Evolutionary conservation across 75 land plant species (phyloP).

Genomic region (Gnetum montanum): DNA sequence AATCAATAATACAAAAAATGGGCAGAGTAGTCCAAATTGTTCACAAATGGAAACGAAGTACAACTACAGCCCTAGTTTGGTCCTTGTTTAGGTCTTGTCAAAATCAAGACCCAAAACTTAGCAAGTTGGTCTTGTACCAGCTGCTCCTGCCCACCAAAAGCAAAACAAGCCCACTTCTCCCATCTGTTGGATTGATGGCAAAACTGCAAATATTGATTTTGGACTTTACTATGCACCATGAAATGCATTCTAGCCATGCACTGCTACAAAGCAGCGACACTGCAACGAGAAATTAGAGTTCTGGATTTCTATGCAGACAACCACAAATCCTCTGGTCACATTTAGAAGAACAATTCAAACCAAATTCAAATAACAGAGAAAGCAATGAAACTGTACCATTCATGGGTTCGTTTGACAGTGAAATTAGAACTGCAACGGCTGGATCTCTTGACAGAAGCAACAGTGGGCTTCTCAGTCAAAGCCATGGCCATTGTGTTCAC

Average conservation of each 20-base stretch:
- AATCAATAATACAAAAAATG: no score
- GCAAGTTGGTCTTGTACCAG: no score
- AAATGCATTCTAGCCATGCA: background rate
- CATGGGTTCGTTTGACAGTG: conserved; percentile 6
- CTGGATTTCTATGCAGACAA: background rate
- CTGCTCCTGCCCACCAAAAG: no score
- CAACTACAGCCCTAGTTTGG: no score
- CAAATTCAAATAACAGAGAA: background rate
- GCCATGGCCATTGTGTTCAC: conserved; percentile 1
- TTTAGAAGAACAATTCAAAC: no score
- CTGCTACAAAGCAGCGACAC: background rate
- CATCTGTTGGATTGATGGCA: no score
- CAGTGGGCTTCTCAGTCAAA: conserved; percentile 6
- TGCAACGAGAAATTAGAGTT: background rate
- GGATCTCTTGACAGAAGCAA: conserved; percentile 6
- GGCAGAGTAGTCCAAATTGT: no score
- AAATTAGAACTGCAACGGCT: background rate
- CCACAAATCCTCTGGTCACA: no score
- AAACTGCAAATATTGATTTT: background rate
- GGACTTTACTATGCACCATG: background rate
- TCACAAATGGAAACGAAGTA: no score
- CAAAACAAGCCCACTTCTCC: no score
- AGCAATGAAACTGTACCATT: background rate
- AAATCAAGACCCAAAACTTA: no score
- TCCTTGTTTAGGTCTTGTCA: no score